A percentile compares a stretch with the other conserved stretches of the same genome.
Conservation (phyloP, 208 protist species). For the Angomonas ambiguus region DNA sequence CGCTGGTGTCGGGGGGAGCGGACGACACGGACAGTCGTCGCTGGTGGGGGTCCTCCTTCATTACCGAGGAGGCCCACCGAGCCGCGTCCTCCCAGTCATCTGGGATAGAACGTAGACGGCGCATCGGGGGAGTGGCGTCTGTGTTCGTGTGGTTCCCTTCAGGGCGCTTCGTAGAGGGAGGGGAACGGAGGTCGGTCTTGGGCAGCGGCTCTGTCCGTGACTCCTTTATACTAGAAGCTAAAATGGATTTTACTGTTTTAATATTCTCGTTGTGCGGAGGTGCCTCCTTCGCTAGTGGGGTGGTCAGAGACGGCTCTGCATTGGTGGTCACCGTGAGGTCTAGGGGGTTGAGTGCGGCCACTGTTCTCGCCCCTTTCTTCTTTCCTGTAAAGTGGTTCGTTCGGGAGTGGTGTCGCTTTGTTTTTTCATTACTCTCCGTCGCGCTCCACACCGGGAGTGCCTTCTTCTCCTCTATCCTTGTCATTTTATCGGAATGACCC, state of each 20-base stretch:
- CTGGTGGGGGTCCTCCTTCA: not conserved
- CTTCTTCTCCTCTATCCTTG: not conserved
- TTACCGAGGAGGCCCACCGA: not conserved
- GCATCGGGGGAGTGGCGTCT: not conserved
- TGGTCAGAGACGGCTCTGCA: not conserved
- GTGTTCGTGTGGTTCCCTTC: not conserved
- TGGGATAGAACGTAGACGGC: not conserved
- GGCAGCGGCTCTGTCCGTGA: not conserved
- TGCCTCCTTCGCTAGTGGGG: not conserved
- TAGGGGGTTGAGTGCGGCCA: not conserved
- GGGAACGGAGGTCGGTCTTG: not conserved
- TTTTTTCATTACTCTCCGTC: not conserved
- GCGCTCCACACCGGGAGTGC: not conserved
- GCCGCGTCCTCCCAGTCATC: not conserved
- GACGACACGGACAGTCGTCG: not conserved
- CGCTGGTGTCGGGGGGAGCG: too few species aligned
- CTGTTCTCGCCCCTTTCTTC: not conserved
- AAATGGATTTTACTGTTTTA: not conserved
- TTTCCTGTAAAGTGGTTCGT: not conserved
- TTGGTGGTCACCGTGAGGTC: not conserved
- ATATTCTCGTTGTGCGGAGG: not conserved
- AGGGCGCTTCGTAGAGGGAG: not conserved
- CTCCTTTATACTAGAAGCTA: not conserved
- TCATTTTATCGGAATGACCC: too few species aligned
- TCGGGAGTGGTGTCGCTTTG: not conserved